Conservation (phyloP, 2,329 filamentous ascomycete genomes). For the Curvularia spicifera region DNA sequence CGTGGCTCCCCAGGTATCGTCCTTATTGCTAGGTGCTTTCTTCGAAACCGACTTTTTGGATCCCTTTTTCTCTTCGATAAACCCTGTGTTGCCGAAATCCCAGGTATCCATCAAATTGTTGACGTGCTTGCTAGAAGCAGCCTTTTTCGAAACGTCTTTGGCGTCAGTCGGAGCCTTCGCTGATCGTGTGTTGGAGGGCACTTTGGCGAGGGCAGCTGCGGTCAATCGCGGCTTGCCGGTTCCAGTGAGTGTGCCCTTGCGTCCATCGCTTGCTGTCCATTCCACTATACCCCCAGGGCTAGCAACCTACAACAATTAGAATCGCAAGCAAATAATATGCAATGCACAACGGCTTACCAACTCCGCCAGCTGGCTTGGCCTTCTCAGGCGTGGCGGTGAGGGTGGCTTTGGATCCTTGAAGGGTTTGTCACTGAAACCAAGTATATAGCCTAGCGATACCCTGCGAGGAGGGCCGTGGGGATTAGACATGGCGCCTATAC, state of each 20-base stretch:
- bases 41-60: conserved; percentile 5
- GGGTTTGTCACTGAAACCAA: conserved; percentile 40
- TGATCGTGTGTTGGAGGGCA: conserved; percentile 15
- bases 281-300: conserved; percentile 39
- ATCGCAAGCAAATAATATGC: background rate
- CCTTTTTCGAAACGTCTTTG: conserved; percentile 10
- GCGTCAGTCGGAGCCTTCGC: background rate
- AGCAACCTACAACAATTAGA: conserved; percentile 24
- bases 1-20: background rate
- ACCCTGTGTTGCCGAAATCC: background rate
- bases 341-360: conserved; percentile 15
- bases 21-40: conserved; percentile 6
- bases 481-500: conserved; percentile 22
- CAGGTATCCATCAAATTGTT: background rate
- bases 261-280: conserved; percentile 45
- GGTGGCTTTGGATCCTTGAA: conserved; percentile 34
- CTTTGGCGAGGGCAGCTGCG: conserved; percentile 20
- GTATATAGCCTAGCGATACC: conserved; percentile 37
- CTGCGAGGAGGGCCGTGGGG: conserved; percentile 18
- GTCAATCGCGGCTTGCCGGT: conserved; percentile 25
- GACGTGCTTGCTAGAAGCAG: background rate
- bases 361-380: conserved; percentile 17
- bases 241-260: conserved; percentile 34
- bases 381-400: conserved; percentile 7
- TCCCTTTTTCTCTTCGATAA: background rate